These are phyloP conservation scores for Penicillium psychrosexuale DNA, from an alignment of 2,329 filamentous ascomycete species.

Conservation along the genomic window DNA sequence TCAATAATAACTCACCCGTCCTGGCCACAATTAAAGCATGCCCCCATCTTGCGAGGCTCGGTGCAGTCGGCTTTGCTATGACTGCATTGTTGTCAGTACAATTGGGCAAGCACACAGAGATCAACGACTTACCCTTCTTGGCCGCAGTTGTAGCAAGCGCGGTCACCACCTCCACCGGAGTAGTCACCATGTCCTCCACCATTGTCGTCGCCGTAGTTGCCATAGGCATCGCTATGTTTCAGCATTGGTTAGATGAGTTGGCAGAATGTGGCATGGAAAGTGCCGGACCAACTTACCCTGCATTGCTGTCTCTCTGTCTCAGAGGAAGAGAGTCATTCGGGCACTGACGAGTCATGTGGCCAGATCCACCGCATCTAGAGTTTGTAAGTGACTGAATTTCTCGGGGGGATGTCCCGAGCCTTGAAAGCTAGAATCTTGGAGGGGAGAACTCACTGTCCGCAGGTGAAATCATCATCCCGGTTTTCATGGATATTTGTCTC, in stretches of 20 bases:
- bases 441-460: constrained; percentile 31
- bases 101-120: not conserved
- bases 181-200: not conserved
- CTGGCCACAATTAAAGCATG: constrained; percentile 15
- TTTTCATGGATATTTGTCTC: not conserved
- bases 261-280: constrained; percentile 16
- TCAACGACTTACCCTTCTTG: constrained; percentile 11
- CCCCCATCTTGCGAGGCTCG: constrained; percentile 33
- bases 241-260: not conserved
- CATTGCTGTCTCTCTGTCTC: constrained; percentile 15
- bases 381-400: not conserved
- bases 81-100: constrained; percentile 20
- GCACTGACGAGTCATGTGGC: constrained; percentile 45
- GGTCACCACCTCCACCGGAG: not conserved
- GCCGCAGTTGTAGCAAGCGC: constrained; percentile 13
- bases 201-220: not conserved
- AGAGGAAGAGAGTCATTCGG: constrained; percentile 27
- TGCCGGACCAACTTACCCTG: constrained; percentile 23
- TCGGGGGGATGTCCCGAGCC: not conserved
- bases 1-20: constrained; percentile 6
- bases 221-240: not conserved
- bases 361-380: constrained; percentile 35
- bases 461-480: constrained; percentile 1
- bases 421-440: not conserved
- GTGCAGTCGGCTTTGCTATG: constrained; percentile 46